Conservation (phyloP, 1,284 basidiomycete species). For the Heterobasidion occidentale region DNA sequence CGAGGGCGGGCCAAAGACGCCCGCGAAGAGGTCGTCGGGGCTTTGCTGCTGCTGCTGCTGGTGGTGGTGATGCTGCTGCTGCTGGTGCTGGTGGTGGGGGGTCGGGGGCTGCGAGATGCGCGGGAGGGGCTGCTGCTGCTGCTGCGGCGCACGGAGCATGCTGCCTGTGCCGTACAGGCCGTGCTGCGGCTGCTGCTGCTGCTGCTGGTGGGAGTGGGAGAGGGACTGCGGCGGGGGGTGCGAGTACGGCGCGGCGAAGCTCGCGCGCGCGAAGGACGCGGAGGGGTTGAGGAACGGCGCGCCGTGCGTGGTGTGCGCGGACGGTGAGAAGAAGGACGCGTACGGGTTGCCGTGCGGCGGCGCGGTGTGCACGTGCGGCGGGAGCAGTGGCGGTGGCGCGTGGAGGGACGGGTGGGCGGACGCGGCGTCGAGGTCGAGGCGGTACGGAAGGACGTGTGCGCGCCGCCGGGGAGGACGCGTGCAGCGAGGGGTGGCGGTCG, state of each 20-base stretch:
- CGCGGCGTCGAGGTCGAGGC: neutral
- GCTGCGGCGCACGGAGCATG: neutral
- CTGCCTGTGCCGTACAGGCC: neutral
- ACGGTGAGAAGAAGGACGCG: neutral
- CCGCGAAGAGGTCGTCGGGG: slow-evolving; percentile 12
- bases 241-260: neutral
- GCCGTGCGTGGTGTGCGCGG: neutral
- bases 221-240: neutral
- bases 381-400: neutral
- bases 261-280: neutral
- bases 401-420: neutral
- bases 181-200: neutral
- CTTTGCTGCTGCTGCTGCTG: neutral
- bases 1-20: slow-evolving; percentile 10
- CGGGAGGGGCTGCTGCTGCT: slow-evolving; percentile 2
- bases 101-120: slow-evolving; percentile 8
- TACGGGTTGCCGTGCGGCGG: too few relatives aligned
- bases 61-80: too few relatives aligned
- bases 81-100: slow-evolving; percentile 6
- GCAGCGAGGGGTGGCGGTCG: slow-evolving; percentile 1
- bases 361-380: neutral
- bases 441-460: slow-evolving; percentile 1
- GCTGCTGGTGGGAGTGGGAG: neutral
- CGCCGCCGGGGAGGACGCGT: neutral
- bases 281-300: neutral